Conservation (phyloP, 768 basidiomycete species). For the Amanita phalloides region DNA sequence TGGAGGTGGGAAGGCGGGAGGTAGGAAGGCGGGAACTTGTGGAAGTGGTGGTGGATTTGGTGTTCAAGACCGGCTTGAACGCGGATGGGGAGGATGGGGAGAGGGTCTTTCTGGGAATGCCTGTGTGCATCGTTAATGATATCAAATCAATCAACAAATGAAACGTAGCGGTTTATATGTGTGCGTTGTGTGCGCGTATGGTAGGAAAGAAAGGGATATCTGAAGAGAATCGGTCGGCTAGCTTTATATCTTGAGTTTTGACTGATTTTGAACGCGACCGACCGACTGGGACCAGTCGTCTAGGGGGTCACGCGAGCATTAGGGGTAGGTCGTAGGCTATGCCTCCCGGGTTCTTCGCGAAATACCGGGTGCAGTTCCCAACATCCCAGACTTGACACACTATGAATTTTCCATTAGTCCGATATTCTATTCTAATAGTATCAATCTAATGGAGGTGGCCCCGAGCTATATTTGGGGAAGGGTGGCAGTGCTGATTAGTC, state of each 20-base stretch:
- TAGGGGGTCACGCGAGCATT: no score
- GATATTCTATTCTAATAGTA: no score
- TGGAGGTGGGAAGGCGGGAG: background rate
- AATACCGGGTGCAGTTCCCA: no score
- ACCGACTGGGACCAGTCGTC: no score
- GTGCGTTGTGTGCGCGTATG: background rate
- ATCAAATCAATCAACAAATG: background rate
- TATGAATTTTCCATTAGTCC: no score
- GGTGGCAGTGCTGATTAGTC: background rate
- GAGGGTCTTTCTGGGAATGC: background rate
- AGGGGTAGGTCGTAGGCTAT: no score
- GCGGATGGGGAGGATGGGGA: background rate
- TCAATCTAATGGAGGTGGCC: no score
- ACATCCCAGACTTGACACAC: no score
- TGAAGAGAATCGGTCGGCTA: background rate
- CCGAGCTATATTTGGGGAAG: background rate
- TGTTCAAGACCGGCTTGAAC: constrained; percentile 4
- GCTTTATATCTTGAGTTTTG: background rate
- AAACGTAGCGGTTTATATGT: background rate
- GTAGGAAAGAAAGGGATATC: background rate
- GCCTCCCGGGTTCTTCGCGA: no score
- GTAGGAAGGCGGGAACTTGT: background rate
- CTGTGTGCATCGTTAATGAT: background rate
- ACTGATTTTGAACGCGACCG: background rate
- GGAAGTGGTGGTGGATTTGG: no score